These are phyloP conservation scores for Elongisporangium anandrum DNA, from an alignment of 352 stramenopile genomes.

Conservation along the genomic window DNA sequence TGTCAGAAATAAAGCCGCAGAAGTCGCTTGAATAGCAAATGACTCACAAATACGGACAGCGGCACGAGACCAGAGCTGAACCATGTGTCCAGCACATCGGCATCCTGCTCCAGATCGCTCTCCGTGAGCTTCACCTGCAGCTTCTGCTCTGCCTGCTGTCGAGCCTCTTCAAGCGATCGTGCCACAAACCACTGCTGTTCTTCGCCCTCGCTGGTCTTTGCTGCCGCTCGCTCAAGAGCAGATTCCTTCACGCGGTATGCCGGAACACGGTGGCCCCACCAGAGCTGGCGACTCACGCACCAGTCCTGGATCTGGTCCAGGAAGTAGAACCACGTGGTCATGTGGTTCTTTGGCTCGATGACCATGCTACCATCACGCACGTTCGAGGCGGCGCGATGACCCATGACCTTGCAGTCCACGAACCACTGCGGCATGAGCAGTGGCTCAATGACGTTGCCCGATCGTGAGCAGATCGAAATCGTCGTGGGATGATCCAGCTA, in stretches of 20 bases:
- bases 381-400: constrained; percentile 89
- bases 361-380: constrained; percentile 93
- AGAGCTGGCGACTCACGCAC: constrained; percentile 99
- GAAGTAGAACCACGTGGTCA: constrained; percentile 96
- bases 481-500: constrained; percentile 74
- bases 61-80: constrained; percentile 98
- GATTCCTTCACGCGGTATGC: constrained; percentile 88
- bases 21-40: neutral
- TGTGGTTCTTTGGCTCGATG: constrained; percentile 93
- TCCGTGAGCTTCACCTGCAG: constrained; percentile 70
- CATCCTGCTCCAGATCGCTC: constrained; percentile 93
- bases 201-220: constrained; percentile 32
- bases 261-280: constrained; percentile 99
- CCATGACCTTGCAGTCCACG: constrained; percentile 96
- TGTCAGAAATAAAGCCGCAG: neutral
- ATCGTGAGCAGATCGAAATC: constrained; percentile 96
- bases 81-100: constrained; percentile 99
- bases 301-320: constrained; percentile 99
- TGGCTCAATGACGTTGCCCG: constrained; percentile 98
- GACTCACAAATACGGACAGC: constrained; percentile 61
- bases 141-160: constrained; percentile 78
- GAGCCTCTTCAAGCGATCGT: constrained; percentile 87
- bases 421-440: constrained; percentile 99
- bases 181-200: constrained; percentile 94
- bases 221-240: neutral